Conservation (phyloP, 331 rosid species). For the Cydonia oblonga region DNA sequence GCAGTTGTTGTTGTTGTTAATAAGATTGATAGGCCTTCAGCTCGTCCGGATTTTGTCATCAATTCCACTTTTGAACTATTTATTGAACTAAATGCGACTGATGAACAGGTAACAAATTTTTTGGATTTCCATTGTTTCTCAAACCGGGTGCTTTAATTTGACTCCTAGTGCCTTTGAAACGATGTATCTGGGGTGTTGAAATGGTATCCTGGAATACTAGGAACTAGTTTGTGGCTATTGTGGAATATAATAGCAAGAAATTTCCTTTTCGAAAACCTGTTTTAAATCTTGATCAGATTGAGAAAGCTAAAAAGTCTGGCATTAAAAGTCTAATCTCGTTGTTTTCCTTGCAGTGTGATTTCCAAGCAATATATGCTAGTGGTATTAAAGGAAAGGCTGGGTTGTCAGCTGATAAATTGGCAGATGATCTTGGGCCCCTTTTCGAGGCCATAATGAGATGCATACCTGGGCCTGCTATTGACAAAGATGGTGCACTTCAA, state of each 20-base stretch:
- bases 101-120: constrained; percentile 42
- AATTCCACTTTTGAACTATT: constrained; percentile 96
- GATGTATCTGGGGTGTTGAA: neutral
- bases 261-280: neutral
- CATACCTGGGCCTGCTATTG: constrained; percentile 94
- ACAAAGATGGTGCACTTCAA: constrained; percentile 85
- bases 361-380: constrained; percentile 93
- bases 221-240: neutral
- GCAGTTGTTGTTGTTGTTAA: constrained; percentile 94
- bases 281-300: neutral
- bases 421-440: constrained; percentile 92
- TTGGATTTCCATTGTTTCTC: too few species aligned
- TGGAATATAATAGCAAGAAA: neutral
- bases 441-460: constrained; percentile 91
- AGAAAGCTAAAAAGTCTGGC: neutral
- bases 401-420: constrained; percentile 73
- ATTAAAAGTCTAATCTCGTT: neutral
- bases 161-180: neutral
- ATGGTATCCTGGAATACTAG: neutral
- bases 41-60: constrained; percentile 90
- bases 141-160: neutral
- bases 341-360: constrained; percentile 70
- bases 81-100: constrained; percentile 73
- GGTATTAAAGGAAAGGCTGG: constrained; percentile 96
- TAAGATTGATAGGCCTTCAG: constrained; percentile 89